Evolutionary conservation across 176 grass and related monocot species (phyloP).

Genomic region (Tillandsia leiboldiana): DNA sequence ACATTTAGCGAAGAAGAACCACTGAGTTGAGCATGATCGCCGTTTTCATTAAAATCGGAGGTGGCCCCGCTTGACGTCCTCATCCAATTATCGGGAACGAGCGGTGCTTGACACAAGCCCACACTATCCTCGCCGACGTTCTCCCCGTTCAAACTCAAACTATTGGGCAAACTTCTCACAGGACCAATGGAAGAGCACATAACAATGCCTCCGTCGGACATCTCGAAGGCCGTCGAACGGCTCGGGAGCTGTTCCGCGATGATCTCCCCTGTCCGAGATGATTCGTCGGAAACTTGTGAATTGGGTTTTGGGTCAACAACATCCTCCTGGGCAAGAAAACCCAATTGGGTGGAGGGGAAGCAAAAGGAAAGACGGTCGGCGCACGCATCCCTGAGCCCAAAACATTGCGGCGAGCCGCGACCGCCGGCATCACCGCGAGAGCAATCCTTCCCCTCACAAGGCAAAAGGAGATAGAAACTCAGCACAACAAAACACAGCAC

Average conservation of each 20-base stretch:
- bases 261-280: constrained; percentile 2
- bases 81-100: constrained; percentile 88
- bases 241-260: neutral
- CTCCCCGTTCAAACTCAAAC: constrained; percentile 17
- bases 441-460: constrained; percentile 1
- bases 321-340: constrained; percentile 28
- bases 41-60: constrained; percentile 40
- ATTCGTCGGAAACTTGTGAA: constrained; percentile 20
- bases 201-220: constrained; percentile 41
- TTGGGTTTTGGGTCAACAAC: constrained; percentile 20
- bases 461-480: neutral
- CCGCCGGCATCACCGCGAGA: constrained; percentile 2
- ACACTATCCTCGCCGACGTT: constrained; percentile 22
- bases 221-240: constrained; percentile 30
- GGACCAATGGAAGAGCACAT: constrained; percentile 49
- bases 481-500: neutral
- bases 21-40: constrained; percentile 18
- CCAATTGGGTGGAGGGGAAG: constrained; percentile 35
- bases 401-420: constrained; percentile 21
- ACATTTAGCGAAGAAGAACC: constrained; percentile 46
- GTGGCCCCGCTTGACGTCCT: constrained; percentile 39
- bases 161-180: constrained; percentile 16
- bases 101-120: constrained; percentile 49
- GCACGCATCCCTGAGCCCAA: constrained; percentile 42
- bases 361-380: constrained; percentile 44